These are phyloP conservation scores for Aspergillus sp. DNA, from an alignment of 2,329 filamentous ascomycete genomes.

Conservation along the genomic window DNA sequence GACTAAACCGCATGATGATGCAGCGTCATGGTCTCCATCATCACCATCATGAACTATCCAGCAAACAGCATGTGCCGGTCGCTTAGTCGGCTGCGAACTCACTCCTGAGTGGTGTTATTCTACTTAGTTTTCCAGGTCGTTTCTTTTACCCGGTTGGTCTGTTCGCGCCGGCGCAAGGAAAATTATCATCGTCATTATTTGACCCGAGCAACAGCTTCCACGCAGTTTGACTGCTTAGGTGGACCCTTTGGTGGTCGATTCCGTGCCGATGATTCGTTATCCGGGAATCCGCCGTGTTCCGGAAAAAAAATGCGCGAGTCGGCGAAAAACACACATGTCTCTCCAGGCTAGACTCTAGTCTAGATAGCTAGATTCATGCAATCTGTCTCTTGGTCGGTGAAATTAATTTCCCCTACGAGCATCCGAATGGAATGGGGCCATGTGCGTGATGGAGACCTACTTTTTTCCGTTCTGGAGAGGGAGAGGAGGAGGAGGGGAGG, in stretches of 20 bases:
- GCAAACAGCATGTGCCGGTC: background rate
- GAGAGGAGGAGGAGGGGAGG: background rate
- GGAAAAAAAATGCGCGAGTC: background rate
- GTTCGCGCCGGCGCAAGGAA: background rate
- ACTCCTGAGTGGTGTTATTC: background rate
- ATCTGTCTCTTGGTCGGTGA: background rate
- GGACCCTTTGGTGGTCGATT: background rate
- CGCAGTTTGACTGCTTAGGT: background rate
- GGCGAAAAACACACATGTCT: background rate
- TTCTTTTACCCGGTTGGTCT: constrained; percentile 7
- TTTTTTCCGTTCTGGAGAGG: no score
- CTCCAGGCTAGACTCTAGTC: no score
- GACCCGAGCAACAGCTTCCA: background rate
- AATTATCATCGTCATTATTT: background rate
- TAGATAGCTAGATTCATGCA: background rate
- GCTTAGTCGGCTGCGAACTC: background rate
- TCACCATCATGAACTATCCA: no score
- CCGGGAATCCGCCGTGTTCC: background rate
- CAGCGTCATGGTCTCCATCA: background rate
- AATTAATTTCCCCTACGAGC: constrained; percentile 2
- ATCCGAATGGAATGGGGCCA: background rate
- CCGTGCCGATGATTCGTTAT: background rate
- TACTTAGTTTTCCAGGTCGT: background rate
- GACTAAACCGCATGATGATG: constrained; percentile 1
- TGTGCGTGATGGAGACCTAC: background rate